Conservation (phyloP, 2,329 filamentous ascomycete genomes). For the Shiraia bambusicola region DNA sequence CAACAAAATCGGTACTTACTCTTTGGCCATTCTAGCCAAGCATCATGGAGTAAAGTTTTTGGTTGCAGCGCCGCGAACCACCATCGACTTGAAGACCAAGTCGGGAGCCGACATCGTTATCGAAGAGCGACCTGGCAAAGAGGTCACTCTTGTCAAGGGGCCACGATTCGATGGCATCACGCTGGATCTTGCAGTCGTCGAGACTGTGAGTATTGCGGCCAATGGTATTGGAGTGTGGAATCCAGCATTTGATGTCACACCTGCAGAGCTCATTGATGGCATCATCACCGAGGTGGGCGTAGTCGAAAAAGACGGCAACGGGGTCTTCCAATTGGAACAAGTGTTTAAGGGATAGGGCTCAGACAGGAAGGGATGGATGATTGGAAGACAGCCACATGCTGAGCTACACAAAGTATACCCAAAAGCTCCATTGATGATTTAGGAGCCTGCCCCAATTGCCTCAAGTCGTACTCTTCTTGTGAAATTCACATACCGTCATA, state of each 20-base stretch:
- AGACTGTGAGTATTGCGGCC: conserved; percentile 76
- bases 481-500: too few species aligned
- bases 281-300: conserved; percentile 92
- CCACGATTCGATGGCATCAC: conserved; percentile 66
- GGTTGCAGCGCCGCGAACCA: conserved; percentile 91
- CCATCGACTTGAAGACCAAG: conserved; percentile 80
- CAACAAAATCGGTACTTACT: conserved; percentile 97
- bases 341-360: conserved; percentile 41
- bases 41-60: conserved; percentile 91
- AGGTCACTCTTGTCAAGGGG: conserved; percentile 83
- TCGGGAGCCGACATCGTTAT: conserved; percentile 82
- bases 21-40: conserved; percentile 83
- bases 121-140: conserved; percentile 78
- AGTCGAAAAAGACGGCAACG: conserved; percentile 72
- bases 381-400: conserved; percentile 25
- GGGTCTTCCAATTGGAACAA: conserved; percentile 62
- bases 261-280: conserved; percentile 82
- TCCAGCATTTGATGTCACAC: conserved; percentile 94
- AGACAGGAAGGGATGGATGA: conserved; percentile 32
- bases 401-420: neutral
- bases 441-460: neutral
- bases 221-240: conserved; percentile 87
- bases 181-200: conserved; percentile 63
- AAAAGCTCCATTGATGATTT: neutral
- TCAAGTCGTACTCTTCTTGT: too few species aligned